phyloP scores from a whole-genome alignment of 129 eudicot species.

The Saussurea involucrata region DNA sequence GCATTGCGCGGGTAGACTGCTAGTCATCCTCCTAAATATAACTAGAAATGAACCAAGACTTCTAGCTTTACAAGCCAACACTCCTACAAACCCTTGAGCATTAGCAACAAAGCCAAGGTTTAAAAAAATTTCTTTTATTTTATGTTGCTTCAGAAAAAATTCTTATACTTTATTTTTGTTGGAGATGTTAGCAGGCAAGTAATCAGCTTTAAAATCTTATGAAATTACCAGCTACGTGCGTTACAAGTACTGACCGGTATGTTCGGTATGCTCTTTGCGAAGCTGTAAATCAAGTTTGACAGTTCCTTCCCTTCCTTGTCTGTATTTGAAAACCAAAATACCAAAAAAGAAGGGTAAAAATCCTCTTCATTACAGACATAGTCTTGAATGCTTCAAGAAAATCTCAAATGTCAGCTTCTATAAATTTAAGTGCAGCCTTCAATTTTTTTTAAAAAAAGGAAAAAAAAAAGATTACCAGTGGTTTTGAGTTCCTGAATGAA shows the following conservation, averaged over 20 bases:
- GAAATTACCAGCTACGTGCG: conserved; percentile 44
- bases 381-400: conserved; percentile 3
- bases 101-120: no score
- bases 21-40: no score
- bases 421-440: not conserved
- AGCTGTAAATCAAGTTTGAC: conserved; percentile 58
- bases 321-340: conserved; percentile 33
- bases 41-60: not conserved
- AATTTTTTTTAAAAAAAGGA: not conserved
- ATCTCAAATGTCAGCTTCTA: conserved; percentile 6
- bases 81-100: no score
- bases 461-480: conserved; percentile 40
- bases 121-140: no score
- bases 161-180: no score
- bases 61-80: not conserved
- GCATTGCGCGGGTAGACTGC: no score
- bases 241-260: conserved; percentile 67
- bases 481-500: conserved; percentile 51
- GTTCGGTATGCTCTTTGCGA: conserved; percentile 59
- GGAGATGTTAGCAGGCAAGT: not conserved
- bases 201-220: not conserved
- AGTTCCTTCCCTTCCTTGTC: conserved; percentile 40
- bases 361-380: not conserved
- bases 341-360: conserved; percentile 4
- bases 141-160: no score